Conservation (phyloP, 495 filamentous ascomycete species). For the Penicillium daleae region DNA sequence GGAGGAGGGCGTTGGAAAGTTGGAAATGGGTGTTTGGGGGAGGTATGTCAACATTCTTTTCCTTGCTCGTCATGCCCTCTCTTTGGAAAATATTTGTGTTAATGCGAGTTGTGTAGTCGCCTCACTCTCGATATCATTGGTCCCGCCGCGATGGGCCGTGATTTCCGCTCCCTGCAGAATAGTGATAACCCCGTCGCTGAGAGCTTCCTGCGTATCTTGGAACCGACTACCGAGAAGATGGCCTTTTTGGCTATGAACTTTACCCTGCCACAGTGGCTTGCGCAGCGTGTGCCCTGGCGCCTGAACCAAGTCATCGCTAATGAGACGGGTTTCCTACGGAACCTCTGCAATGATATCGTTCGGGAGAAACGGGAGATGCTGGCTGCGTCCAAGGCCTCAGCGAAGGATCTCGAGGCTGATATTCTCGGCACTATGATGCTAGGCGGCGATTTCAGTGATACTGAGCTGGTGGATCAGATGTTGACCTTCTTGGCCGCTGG, state of each 20-base stretch:
- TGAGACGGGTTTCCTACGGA: constrained; percentile 62
- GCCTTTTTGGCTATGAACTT: constrained; percentile 53
- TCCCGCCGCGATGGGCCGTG: constrained; percentile 75
- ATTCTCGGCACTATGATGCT: constrained; percentile 63
- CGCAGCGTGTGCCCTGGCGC: constrained; percentile 62
- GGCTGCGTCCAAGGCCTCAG: constrained; percentile 59
- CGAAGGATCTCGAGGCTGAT: constrained; percentile 64
- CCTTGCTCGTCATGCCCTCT: not conserved
- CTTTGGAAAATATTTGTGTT: not conserved
- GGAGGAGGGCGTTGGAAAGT: constrained; percentile 46
- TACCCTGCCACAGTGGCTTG: constrained; percentile 50
- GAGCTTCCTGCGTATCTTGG: constrained; percentile 64
- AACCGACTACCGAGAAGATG: constrained; percentile 52
- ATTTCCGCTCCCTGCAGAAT: constrained; percentile 73
- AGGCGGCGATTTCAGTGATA: constrained; percentile 59
- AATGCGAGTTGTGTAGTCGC: constrained; percentile 39
- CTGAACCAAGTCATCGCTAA: constrained; percentile 64
- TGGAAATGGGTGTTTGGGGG: constrained; percentile 73
- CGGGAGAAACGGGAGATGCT: constrained; percentile 58
- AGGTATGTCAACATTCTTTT: constrained; percentile 39
- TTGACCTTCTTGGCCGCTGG: constrained; percentile 58
- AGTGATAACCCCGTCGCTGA: constrained; percentile 64
- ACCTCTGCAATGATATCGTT: constrained; percentile 68
- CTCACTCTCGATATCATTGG: constrained; percentile 90
- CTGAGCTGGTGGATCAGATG: constrained; percentile 57